These are phyloP conservation scores for Hirschfeldia incana DNA, from an alignment of 345 rosid species.

Conservation along the genomic window DNA sequence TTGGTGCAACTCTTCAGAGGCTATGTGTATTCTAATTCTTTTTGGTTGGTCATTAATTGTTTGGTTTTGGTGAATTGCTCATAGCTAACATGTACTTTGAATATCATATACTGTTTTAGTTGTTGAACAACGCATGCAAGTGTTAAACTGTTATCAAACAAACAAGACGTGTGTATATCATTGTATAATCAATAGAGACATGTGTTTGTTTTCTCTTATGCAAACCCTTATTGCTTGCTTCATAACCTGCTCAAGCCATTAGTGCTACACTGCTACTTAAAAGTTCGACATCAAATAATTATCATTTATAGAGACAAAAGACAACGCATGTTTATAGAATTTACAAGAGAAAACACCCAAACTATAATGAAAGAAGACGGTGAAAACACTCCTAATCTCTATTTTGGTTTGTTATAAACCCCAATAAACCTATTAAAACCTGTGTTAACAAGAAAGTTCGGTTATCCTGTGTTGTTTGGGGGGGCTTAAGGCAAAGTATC, in stretches of 20 bases:
- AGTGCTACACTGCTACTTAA: background rate
- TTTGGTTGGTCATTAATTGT: conserved; percentile 20
- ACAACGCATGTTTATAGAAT: conserved; percentile 20
- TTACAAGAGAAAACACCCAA: conserved; percentile 35
- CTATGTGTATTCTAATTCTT: background rate
- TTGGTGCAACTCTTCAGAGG: conserved; percentile 26
- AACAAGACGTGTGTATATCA: no score
- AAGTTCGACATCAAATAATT: background rate
- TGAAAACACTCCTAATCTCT: conserved; percentile 23
- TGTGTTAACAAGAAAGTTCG: background rate
- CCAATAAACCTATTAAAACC: conserved; percentile 28
- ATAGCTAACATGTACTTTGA: background rate
- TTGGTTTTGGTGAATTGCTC: conserved; percentile 16
- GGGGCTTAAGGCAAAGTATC: background rate
- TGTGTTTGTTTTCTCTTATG: background rate
- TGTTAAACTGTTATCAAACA: background rate
- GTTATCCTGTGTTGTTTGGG: no score
- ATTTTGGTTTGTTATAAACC: background rate
- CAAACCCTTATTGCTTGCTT: conserved; percentile 3
- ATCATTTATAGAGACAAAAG: conserved; percentile 10
- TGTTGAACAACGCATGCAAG: conserved; percentile 2
- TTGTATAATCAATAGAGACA: no score
- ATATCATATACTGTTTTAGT: background rate
- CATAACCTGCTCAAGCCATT: conserved; percentile 10
- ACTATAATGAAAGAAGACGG: conserved; percentile 19